Evolutionary conservation across 805 yeast genomes (phyloP), one percentile per base, ranked within the genome.

Genomic region (Ogataea glucozyma): DNA sequence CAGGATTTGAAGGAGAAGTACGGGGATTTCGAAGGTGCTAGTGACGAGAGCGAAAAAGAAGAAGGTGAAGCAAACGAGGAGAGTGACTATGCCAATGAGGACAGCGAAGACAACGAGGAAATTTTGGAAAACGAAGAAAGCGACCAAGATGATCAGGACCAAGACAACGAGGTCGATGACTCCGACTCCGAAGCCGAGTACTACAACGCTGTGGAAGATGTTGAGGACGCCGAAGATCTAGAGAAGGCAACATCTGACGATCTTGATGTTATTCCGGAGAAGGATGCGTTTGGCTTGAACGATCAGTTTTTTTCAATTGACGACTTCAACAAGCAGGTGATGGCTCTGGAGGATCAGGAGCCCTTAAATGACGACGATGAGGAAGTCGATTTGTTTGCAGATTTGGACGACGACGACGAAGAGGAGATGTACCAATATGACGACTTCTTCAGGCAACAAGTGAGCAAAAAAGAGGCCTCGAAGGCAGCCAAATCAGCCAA

Each of bases 271-370:
- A 51, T 45, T 44, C 64, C 62, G 46, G 54, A 55, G 16, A 70
- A 72, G 30, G 87, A 81, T 54, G 73, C 66, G 2, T 76, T 73
- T 54, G 91, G 89, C 1, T 71, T 90, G 22, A 86, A 90, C 58
- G 95, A 88, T 56, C 87, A 81, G 6, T 83, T 89, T 53, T 91
- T 91, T 59, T 81, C 87, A 46, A 78, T 91, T 31, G 95, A 88
- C 51, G 86, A 85, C 41, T 91, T 48, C 38, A 57, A 59, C 40
- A 57, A 52, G 36, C 65, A 60, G 48, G 62, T 59, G 29, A 29
- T 48, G 40, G 47, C 46, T n/a, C 33, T 61, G 22, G 73, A 74
- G 29, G 72, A 66, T 19, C 79, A 72, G 6, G 56, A 51, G 16
- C 23, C 37, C 10, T 17, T 30, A 4, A 26, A 23, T 17, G 73